Evolutionary conservation across 202 grass and related monocot genomes (phyloP), one percentile per base, ranked within the genome.

Genomic region (Eragrostis tef): DNA sequence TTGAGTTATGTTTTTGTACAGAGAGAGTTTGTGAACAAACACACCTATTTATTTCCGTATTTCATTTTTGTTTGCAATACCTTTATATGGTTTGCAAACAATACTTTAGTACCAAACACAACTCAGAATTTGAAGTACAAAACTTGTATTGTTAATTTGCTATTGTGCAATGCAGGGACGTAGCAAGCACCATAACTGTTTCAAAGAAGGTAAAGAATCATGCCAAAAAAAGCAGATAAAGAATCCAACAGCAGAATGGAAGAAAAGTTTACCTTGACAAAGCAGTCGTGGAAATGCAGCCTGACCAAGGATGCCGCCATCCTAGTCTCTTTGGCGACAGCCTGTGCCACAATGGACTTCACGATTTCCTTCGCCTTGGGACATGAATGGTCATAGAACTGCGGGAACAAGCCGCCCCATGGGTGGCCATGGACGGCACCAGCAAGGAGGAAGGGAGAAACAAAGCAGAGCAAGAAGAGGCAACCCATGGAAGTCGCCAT

Each of bases 231-330:
- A 39, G 34, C 43, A 75, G 66, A 9, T 51, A 67, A 81, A 52
- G 7, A 64, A 77, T 31, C 25, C 6, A 64, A 9, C 2, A 45
- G 19, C 29, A 82, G 53, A 67, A 44, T 73, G 31, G 87, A 78
- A 81, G 59, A 58, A 52, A 13, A 61, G 46, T 54, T 67, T 22
- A 89, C 88, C 84, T 89, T 83, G 88, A 89, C 88, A 74, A 89
- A 89, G 79, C 93, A 96, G 83, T 96, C 93, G 73, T 96, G 93
- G 52, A 96, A 96, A 89, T 96, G 93, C 69, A 96, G 27, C 74
- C 93, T 92, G 81, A 96, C 85, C 83, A 96, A 82, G 62, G 93
- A 96, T 53, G 93, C 93, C 5, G 93, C 93, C 88, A 96, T 96
- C 87, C 93, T 90, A n/a, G 90, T 80, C 75, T 96, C 93, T 58